phyloP scores from a whole-genome alignment of 2,329 filamentous ascomycete species.

The Pseudomassariella vexata region DNA sequence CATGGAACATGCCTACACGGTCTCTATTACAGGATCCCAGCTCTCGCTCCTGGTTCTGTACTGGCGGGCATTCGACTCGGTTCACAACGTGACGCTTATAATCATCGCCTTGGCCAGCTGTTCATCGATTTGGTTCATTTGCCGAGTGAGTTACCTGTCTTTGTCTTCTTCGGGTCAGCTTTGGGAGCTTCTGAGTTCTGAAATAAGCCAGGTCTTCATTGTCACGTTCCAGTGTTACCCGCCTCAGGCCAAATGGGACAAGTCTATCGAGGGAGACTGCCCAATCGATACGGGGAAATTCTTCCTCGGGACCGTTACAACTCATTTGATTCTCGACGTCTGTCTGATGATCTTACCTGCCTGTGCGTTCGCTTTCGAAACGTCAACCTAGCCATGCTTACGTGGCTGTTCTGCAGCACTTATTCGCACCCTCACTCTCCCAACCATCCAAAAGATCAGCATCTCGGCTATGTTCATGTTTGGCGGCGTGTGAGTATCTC shows the following conservation, averaged over 20 bases:
- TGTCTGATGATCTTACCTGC: constrained; percentile 1
- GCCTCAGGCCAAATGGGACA: constrained; percentile 2
- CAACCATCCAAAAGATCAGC: constrained; percentile 1
- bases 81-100: not conserved
- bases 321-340: constrained; percentile 4
- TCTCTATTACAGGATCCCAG: constrained; percentile 3
- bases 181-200: too few species aligned
- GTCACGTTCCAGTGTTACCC: constrained; percentile 5
- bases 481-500: constrained; percentile 1
- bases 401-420: not conserved
- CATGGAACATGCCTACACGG: constrained; percentile 2
- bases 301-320: constrained; percentile 4
- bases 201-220: constrained; percentile 1
- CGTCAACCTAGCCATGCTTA: not conserved
- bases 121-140: constrained; percentile 1
- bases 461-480: constrained; percentile 3
- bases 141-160: not conserved
- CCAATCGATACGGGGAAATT: constrained; percentile 4
- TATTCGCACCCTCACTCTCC: constrained; percentile 3
- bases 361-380: not conserved
- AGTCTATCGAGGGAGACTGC: not conserved
- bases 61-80: constrained; percentile 3
- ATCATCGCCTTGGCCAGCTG: not conserved
- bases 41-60: constrained; percentile 3
- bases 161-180: too few species aligned